Evolutionary conservation across 805 yeast species (phyloP).

Genomic region (Starmera dryadoides): DNA sequence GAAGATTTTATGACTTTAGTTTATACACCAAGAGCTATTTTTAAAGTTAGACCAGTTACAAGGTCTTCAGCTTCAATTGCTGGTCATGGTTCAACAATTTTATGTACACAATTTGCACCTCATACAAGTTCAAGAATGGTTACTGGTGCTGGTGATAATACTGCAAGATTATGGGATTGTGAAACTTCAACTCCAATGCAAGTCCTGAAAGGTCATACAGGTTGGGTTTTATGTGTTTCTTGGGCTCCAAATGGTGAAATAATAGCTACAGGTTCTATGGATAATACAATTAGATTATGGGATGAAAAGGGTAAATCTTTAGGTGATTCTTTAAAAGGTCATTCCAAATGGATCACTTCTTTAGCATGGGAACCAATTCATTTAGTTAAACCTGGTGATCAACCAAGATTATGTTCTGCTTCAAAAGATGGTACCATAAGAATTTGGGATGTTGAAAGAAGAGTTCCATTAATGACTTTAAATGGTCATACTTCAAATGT

Average conservation of each 20-base stretch:
- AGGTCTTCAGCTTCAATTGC: constrained; percentile 87
- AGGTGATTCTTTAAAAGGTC: constrained; percentile 76
- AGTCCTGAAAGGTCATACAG: constrained; percentile 76
- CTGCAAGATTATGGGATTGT: constrained; percentile 96
- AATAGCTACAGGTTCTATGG: constrained; percentile 96
- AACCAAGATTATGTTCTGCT: constrained; percentile 72
- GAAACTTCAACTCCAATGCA: constrained; percentile 86
- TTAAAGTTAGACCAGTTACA: constrained; percentile 87
- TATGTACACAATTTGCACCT: constrained; percentile 93
- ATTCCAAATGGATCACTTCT: constrained; percentile 83
- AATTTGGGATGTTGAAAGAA: constrained; percentile 78
- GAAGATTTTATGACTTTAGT: constrained; percentile 90
- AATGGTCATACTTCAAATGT: constrained; percentile 87
- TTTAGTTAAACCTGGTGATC: constrained; percentile 54
- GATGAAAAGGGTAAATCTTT: constrained; percentile 65
- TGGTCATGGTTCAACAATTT: constrained; percentile 91
- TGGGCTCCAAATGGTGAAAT: constrained; percentile 90
- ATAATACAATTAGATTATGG: constrained; percentile 84
- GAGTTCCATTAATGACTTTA: constrained; percentile 62
- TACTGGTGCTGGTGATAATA: constrained; percentile 93
- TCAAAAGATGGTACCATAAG: constrained; percentile 89
- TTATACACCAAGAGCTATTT: constrained; percentile 91
- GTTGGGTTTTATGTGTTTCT: constrained; percentile 89
- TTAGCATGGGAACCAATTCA: constrained; percentile 94
- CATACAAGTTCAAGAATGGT: constrained; percentile 77